Evolutionary conservation across 805 yeast species (phyloP).

Genomic region (Monosporozyma solicola): DNA sequence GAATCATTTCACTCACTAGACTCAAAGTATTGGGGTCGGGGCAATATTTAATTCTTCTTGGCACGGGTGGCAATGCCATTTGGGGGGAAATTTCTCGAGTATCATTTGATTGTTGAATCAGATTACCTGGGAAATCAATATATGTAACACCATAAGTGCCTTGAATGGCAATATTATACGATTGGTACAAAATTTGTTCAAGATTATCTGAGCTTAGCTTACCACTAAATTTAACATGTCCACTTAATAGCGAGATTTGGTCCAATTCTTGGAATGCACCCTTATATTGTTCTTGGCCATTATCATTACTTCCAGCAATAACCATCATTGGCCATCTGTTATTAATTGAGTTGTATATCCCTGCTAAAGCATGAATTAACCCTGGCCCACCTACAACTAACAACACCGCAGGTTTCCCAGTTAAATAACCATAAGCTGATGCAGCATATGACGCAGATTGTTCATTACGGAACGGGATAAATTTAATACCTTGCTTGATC

Average conservation of each 20-base stretch:
- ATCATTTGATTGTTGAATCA: constrained; percentile 30
- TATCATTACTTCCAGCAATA: constrained; percentile 50
- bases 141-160: constrained; percentile 58
- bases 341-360: constrained; percentile 50
- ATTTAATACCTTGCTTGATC: constrained; percentile 43
- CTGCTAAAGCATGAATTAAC: constrained; percentile 56
- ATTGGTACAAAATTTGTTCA: constrained; percentile 14
- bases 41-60: constrained; percentile 7
- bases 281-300: constrained; percentile 36
- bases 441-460: constrained; percentile 75
- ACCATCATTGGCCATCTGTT: constrained; percentile 61
- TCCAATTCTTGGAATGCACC: constrained; percentile 71
- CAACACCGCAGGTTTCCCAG: constrained; percentile 56
- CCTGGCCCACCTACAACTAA: constrained; percentile 76
- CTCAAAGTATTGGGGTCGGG: constrained; percentile 13
- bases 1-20: constrained; percentile 29
- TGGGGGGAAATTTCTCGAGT: constrained; percentile 3
- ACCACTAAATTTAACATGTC: constrained; percentile 45
- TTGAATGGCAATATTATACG: constrained; percentile 15
- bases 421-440: constrained; percentile 56
- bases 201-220: constrained; percentile 18
- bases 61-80: not conserved
- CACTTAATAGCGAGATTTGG: constrained; percentile 43
- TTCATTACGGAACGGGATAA: constrained; percentile 58
- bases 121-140: constrained; percentile 56